A percentile compares a stretch with the other conserved stretches of the same genome.
These are phyloP conservation scores for Heterobasidion parviporum DNA, from an alignment of 1,284 basidiomycete species.

Conservation along the genomic window DNA sequence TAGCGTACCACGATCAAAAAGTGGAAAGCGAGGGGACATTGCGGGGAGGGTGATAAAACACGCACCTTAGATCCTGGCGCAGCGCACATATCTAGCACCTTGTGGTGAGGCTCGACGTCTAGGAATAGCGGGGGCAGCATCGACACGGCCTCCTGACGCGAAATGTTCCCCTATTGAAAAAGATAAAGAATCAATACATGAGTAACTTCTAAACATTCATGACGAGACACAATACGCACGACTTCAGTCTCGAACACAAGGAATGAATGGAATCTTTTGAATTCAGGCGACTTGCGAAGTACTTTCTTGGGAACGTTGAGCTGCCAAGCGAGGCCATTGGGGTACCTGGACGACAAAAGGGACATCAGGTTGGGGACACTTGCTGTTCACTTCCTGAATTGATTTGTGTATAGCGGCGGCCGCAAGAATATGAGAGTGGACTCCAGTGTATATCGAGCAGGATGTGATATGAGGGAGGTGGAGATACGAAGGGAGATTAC, in stretches of 20 bases:
- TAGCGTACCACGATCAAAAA: background rate
- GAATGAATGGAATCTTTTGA: conserved; percentile 95
- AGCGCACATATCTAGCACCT: conserved; percentile 99
- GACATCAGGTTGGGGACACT: background rate
- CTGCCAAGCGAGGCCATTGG: conserved; percentile 92
- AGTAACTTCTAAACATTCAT: background rate
- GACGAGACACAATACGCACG: conserved; percentile 31
- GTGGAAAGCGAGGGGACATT: background rate
- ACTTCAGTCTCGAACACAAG: conserved; percentile 98
- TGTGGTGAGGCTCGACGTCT: conserved; percentile 87
- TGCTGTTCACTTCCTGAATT: background rate
- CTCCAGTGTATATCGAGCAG: background rate
- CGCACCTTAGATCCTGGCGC: conserved; percentile 92
- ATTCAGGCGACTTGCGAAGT: conserved; percentile 86
- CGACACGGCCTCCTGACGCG: conserved; percentile 95
- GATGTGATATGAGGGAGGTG: background rate
- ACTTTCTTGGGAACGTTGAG: conserved; percentile 89
- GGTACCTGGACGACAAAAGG: conserved; percentile 58
- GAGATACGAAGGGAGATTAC: background rate
- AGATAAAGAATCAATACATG: background rate
- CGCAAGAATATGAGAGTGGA: background rate
- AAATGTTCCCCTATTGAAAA: conserved; percentile 76
- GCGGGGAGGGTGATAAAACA: background rate
- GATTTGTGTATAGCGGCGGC: background rate
- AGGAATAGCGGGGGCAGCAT: conserved; percentile 97